These are phyloP conservation scores for Plasmodium ovale DNA, from an alignment of 169 alveolate species.

Conservation along the genomic window DNA sequence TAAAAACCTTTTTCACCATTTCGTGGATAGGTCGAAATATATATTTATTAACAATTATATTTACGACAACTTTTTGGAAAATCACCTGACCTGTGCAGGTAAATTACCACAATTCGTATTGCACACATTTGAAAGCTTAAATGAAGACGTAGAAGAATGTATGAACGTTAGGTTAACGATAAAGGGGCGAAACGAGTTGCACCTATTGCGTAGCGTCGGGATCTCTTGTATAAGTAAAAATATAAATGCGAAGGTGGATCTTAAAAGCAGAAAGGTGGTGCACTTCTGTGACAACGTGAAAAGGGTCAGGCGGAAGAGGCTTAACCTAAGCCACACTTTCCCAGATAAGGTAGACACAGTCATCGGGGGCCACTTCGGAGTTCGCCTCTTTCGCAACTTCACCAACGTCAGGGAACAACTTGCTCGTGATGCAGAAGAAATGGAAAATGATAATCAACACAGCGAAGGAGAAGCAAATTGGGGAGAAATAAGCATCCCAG, in stretches of 20 bases:
- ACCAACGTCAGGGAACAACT: not conserved
- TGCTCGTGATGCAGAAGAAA: not conserved
- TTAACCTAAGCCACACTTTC: not conserved
- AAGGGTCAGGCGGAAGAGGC: not conserved
- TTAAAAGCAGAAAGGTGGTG: conserved; percentile 5
- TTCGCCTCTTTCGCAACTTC: no score
- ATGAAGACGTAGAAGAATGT: conserved; percentile 10
- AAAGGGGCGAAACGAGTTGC: conserved; percentile 12
- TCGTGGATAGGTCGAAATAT: conserved; percentile 22
- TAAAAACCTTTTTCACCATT: conserved; percentile 8
- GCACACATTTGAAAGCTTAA: not conserved
- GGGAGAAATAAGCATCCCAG: no score
- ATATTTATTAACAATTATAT: conserved; percentile 19
- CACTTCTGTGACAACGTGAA: conserved; percentile 21
- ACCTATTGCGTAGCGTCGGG: not conserved
- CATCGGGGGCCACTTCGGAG: no score
- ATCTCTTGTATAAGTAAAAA: conserved; percentile 38
- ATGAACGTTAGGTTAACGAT: not conserved
- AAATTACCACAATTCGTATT: not conserved
- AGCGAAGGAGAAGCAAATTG: no score
- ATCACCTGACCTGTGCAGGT: conserved; percentile 10
- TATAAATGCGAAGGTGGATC: not conserved
- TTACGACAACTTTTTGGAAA: conserved; percentile 12
- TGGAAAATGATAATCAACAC: not conserved
- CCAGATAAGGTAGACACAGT: not conserved